phyloP scores from a whole-genome alignment of 495 filamentous ascomycete species.

The Xylaria curta region DNA sequence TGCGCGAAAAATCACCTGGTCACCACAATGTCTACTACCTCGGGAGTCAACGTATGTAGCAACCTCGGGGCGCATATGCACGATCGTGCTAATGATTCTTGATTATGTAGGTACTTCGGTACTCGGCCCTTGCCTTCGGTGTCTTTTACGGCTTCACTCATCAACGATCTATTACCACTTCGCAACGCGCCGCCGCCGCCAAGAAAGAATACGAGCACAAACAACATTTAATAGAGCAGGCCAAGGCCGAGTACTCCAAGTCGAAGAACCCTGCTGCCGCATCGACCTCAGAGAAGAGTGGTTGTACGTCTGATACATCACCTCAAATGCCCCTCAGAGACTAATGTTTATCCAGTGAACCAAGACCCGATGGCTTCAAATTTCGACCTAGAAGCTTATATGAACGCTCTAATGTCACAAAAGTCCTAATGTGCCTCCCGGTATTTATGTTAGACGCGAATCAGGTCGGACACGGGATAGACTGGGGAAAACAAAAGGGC shows the following conservation, averaged over 20 bases:
- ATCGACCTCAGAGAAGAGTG: constrained; percentile 55
- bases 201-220: constrained; percentile 87
- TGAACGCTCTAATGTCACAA: constrained; percentile 66
- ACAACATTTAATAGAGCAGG: constrained; percentile 83
- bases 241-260: constrained; percentile 88
- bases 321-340: background rate
- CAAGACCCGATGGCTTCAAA: constrained; percentile 81
- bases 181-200: constrained; percentile 67
- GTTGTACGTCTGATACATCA: constrained; percentile 58
- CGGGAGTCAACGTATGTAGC: constrained; percentile 67
- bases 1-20: constrained; percentile 30
- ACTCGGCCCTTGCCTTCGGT: constrained; percentile 84
- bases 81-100: constrained; percentile 27
- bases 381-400: constrained; percentile 88
- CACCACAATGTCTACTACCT: constrained; percentile 56
- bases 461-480: constrained; percentile 18
- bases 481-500: constrained; percentile 25
- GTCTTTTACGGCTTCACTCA: constrained; percentile 92
- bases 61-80: constrained; percentile 10
- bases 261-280: constrained; percentile 70
- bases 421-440: constrained; percentile 41
- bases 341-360: constrained; percentile 64
- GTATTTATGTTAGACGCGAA: constrained; percentile 20
- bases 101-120: constrained; percentile 82
- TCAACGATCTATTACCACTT: constrained; percentile 74